Base-by-base conservation (phyloP, 305 asterid genomes). In the Solanum hybrid region DNA sequence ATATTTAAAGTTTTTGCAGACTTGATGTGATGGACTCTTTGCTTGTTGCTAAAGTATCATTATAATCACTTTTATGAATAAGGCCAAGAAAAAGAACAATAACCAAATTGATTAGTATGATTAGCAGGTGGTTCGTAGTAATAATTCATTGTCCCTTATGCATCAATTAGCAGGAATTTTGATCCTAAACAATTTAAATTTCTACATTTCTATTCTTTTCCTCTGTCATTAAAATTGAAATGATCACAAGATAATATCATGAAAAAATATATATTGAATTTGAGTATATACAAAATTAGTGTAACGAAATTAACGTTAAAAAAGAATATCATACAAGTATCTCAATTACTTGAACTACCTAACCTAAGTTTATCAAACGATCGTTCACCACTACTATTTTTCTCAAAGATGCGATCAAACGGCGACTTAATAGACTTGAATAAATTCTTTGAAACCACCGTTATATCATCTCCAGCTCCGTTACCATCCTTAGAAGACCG, bases 401-500 rank as follows among this genome's bases (percentile, higher is more conserved):
- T 90, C 26, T 85, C 87, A 91, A 93, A 83, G 74, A 90, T 69
- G 67, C 91, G 89, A 73, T 89, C 91, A 74, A 92, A 87, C n/a
- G 94, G 91, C 33, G 67, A 39, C 87, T 80, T 90, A 87, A 90
- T 67, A 18, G 92, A 39, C 81, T 84, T 87, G 31, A 91, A 69
- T 82, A 87, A 87, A 13, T 24, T 92, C 87, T 86, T 86, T 1
- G 90, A n/a, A 20, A 42, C 80, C 3, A 12, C 79, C 85, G 67
- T 88, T 22, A 74, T 26, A 51, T 61, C 89, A 84, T 76, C 80
- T 84, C 87, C 84, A 4, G 37, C 74, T 64, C 67, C 88, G 18
- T 46, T 89, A n/a, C 31, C 83, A 26, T 83, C 92, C 88, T 90
- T 94, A 0, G 94, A 89, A 40, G 94, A 91, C 79, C 83, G 91